A percentile compares a stretch with the other conserved stretches of the same genome.
Evolutionary conservation across 108 stramenopile species (phyloP).

Genomic region (Poteriospumella lacustris): DNA sequence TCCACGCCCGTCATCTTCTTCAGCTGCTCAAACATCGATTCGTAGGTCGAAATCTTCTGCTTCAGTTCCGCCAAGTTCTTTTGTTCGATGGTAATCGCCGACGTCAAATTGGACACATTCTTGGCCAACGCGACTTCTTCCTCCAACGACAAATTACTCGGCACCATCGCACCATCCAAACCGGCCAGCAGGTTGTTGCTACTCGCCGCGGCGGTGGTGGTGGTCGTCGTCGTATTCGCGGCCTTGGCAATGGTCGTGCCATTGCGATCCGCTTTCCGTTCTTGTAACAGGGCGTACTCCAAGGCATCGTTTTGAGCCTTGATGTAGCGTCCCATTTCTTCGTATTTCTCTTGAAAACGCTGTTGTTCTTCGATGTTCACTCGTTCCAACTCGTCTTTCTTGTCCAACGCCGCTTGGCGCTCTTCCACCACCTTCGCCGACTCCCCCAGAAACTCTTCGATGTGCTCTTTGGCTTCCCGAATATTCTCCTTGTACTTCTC

Average conservation of each 20-base stretch:
- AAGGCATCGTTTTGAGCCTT: constrained; percentile 48
- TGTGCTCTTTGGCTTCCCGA: constrained; percentile 50
- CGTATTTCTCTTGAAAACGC: constrained; percentile 26
- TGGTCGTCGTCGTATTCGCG: constrained; percentile 21
- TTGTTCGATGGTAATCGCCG: constrained; percentile 34
- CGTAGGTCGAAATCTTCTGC: constrained; percentile 44
- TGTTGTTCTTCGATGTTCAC: constrained; percentile 40
- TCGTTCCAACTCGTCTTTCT: constrained; percentile 57
- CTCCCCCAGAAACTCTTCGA: constrained; percentile 48
- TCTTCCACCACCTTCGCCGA: constrained; percentile 61
- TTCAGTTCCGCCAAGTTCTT: constrained; percentile 38
- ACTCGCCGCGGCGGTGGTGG: not conserved
- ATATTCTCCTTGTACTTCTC: constrained; percentile 1
- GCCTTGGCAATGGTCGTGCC: constrained; percentile 51
- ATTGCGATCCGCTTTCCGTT: constrained; percentile 12
- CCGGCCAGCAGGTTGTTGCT: constrained; percentile 37
- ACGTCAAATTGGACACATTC: constrained; percentile 34
- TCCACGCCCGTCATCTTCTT: constrained; percentile 38
- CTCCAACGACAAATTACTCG: constrained; percentile 37
- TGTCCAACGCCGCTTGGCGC: constrained; percentile 49
- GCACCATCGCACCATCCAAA: not conserved
- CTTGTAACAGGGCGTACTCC: constrained; percentile 42
- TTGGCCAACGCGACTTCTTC: constrained; percentile 47
- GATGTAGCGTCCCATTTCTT: constrained; percentile 42
- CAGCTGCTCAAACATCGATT: constrained; percentile 41